These are phyloP conservation scores for Fusarium brachygibbosum DNA, from an alignment of 2,329 filamentous ascomycete species.

Conservation along the genomic window DNA sequence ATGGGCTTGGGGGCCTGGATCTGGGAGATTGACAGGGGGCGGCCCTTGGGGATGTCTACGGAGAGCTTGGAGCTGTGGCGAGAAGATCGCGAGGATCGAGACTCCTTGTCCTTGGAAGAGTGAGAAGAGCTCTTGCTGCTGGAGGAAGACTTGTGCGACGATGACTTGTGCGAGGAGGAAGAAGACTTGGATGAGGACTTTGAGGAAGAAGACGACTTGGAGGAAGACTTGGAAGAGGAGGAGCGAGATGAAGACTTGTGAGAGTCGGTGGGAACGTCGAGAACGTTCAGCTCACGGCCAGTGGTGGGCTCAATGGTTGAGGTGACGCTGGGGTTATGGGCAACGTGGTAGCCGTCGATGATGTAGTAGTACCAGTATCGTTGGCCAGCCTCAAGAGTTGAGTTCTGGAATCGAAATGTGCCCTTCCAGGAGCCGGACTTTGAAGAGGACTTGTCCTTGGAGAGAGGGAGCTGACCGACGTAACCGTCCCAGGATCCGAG, in stretches of 20 bases:
- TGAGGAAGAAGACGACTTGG: slow-evolving; percentile 53
- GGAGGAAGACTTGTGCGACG: slow-evolving; percentile 53
- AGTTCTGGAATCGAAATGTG: slow-evolving; percentile 93
- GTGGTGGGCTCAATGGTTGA: slow-evolving; percentile 96
- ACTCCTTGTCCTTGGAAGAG: slow-evolving; percentile 60
- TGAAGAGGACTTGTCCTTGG: slow-evolving; percentile 84
- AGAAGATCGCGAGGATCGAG: slow-evolving; percentile 58
- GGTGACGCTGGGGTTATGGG: slow-evolving; percentile 91
- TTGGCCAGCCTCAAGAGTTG: slow-evolving; percentile 86
- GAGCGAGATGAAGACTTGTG: slow-evolving; percentile 57
- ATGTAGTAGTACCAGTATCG: slow-evolving; percentile 99
- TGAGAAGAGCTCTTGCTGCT: slow-evolving; percentile 58
- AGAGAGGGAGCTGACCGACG: slow-evolving; percentile 91
- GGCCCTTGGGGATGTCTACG: slow-evolving; percentile 85
- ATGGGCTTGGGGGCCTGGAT: slow-evolving; percentile 93
- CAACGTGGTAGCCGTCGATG: slow-evolving; percentile 98
- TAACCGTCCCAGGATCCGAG: slow-evolving; percentile 99
- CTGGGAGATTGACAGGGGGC: slow-evolving; percentile 87
- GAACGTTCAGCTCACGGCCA: slow-evolving; percentile 95
- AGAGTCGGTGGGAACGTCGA: slow-evolving; percentile 80
- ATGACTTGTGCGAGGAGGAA: slow-evolving; percentile 54
- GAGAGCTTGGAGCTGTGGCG: slow-evolving; percentile 65
- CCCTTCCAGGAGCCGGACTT: slow-evolving; percentile 96
- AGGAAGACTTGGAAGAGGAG: slow-evolving; percentile 60
- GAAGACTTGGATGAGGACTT: slow-evolving; percentile 61